These are phyloP conservation scores for Gentiana dahurica DNA, from an alignment of 257 asterid genomes.

Conservation along the genomic window DNA sequence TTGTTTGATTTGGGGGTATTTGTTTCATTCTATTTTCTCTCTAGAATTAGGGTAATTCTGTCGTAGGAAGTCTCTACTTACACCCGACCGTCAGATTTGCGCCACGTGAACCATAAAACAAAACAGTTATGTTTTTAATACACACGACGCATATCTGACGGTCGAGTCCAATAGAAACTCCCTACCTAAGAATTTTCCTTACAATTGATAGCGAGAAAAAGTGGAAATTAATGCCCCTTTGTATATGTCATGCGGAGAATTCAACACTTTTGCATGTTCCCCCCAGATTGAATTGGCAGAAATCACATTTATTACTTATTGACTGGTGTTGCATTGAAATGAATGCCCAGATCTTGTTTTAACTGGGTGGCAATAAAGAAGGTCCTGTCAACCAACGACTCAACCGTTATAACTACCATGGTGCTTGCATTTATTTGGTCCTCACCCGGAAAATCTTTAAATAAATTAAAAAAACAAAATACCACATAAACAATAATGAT, in stretches of 20 bases:
- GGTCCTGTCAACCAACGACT: slow-evolving; percentile 16
- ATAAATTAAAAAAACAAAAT: no score
- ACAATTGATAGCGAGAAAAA: neutral
- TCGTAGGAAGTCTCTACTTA: no score
- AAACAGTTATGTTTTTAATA: no score
- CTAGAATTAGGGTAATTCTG: no score
- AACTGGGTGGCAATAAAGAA: neutral
- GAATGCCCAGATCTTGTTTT: slow-evolving; percentile 6
- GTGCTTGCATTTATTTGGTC: slow-evolving; percentile 20
- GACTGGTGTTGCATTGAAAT: neutral
- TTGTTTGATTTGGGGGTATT: no score
- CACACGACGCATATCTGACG: no score
- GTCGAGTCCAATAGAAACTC: no score
- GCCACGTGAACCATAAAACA: no score
- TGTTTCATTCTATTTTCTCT: no score
- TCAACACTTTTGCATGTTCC: neutral
- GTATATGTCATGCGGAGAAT: neutral
- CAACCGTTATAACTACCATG: slow-evolving; percentile 29
- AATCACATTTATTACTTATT: neutral
- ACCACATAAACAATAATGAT: no score
- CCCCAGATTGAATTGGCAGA: neutral
- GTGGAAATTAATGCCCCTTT: neutral
- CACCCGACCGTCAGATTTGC: no score
- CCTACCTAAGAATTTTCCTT: no score
- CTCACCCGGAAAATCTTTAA: neutral